Conservation (phyloP, 441 rosid genomes). For the Populus trichocarpa region DNA sequence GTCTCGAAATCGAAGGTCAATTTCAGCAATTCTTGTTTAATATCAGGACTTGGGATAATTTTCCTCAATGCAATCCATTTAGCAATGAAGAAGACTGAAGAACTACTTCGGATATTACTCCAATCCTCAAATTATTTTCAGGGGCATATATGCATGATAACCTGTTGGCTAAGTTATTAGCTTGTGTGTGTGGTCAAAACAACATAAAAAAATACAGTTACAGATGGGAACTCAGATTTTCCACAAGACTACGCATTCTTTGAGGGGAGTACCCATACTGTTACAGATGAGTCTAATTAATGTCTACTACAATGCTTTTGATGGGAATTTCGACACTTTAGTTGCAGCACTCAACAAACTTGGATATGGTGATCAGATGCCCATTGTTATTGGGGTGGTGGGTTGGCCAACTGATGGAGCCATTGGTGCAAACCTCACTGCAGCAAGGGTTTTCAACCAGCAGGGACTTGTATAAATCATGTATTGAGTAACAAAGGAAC, state of each 20-base stretch:
- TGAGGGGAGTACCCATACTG: conserved; percentile 76
- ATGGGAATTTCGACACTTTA: conserved; percentile 89
- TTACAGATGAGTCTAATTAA: conserved; percentile 61
- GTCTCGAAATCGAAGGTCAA: too few species aligned
- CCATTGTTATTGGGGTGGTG: conserved; percentile 84
- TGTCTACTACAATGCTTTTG: conserved; percentile 81
- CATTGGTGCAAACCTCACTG: conserved; percentile 69
- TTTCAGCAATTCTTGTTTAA: too few species aligned
- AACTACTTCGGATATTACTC: too few species aligned
- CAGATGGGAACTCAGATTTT: conserved; percentile 68
- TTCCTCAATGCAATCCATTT: too few species aligned
- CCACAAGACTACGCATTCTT: conserved; percentile 95
- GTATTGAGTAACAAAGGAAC: conserved; percentile 75
- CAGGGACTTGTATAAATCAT: conserved; percentile 56
- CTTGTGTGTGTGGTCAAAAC: too few species aligned
- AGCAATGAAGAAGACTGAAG: too few species aligned
- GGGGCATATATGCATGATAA: too few species aligned
- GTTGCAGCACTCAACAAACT: conserved; percentile 78
- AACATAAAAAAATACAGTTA: neutral
- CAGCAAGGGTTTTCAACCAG: conserved; percentile 82
- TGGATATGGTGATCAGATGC: conserved; percentile 79
- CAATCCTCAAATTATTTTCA: too few species aligned
- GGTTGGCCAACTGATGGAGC: conserved; percentile 98
- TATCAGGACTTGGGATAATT: too few species aligned
- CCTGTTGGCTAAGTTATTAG: too few species aligned